Evolutionary conservation across 805 yeast species (phyloP).

Genomic region (Saccharomyces mikatae): DNA sequence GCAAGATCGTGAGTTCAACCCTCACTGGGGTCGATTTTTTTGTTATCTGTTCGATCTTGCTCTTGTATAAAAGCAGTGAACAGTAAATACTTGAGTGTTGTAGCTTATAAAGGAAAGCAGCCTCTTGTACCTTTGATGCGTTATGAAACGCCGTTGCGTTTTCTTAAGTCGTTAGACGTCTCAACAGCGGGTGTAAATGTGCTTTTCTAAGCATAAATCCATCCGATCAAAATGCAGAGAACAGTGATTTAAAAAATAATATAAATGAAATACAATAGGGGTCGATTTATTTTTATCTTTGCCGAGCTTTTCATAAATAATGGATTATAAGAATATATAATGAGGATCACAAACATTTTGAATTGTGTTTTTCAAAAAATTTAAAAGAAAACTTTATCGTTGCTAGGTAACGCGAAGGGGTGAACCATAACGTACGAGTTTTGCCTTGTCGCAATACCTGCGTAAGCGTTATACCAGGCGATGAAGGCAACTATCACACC

Average conservation of each 20-base stretch:
- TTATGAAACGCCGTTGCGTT: no score
- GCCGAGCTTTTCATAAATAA: neutral
- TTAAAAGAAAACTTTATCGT: constrained; percentile 9
- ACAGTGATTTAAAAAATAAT: neutral
- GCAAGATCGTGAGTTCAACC: constrained; percentile 57
- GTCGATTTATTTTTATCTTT: neutral
- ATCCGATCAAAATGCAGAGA: neutral
- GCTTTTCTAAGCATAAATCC: neutral
- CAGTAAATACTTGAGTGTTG: no score
- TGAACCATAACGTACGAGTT: constrained; percentile 37
- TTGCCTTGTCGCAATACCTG: constrained; percentile 54
- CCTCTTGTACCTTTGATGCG: no score
- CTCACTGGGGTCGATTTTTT: constrained; percentile 44
- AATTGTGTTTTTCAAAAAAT: neutral
- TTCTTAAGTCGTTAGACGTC: no score
- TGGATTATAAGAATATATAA: neutral
- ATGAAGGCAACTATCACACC: constrained; percentile 50
- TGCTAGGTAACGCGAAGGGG: constrained; percentile 25
- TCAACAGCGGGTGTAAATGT: no score
- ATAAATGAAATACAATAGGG: neutral
- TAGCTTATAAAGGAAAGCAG: no score
- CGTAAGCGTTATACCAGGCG: constrained; percentile 60
- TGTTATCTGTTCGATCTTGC: no score
- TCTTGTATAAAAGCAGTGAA: no score
- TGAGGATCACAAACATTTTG: neutral